Percentiles rank a stretch among this genome's conserved stretches.
phyloP scores from a whole-genome alignment of 1,284 basidiomycete genomes.

The Ceratobasidium sp. region DNA sequence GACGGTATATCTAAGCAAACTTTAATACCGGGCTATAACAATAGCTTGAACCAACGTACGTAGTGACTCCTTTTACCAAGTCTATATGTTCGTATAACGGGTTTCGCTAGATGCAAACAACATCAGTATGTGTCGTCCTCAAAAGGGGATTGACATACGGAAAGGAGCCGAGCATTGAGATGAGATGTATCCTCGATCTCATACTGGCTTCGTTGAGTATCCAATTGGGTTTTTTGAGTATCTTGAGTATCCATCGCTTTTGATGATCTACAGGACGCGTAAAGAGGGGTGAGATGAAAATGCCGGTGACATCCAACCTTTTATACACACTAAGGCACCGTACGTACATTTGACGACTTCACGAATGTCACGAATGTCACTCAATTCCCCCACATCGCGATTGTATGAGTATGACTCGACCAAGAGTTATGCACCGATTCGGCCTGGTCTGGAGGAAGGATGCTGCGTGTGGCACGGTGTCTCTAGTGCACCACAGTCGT shows the following conservation, averaged over 20 bases:
- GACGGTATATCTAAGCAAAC: conserved; percentile 24
- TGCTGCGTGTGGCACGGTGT: too few species aligned
- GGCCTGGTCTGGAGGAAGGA: too few species aligned
- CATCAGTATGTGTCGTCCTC: background rate
- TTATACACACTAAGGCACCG: conserved; percentile 19
- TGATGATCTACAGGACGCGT: background rate
- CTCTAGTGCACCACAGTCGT: too few species aligned
- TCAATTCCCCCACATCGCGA: too few species aligned
- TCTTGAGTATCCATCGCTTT: conserved; percentile 27
- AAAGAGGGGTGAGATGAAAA: background rate
- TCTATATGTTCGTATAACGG: conserved; percentile 34
- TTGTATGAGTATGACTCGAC: too few species aligned
- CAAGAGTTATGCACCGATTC: too few species aligned
- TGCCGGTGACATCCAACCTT: background rate
- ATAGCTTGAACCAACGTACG: background rate
- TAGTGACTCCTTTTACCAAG: conserved; percentile 25
- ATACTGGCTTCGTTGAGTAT: conserved; percentile 36
- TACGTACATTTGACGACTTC: conserved; percentile 40
- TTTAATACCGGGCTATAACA: background rate
- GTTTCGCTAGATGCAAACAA: conserved; percentile 11
- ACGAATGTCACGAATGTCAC: background rate
- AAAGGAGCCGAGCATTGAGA: conserved; percentile 34
- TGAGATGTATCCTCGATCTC: conserved; percentile 36
- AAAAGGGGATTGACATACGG: background rate
- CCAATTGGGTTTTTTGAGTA: conserved; percentile 34